Evolutionary conservation across 768 basidiomycete genomes (phyloP), one percentile per base, ranked within the genome.

Genomic region (Leccinum uliginosum): DNA sequence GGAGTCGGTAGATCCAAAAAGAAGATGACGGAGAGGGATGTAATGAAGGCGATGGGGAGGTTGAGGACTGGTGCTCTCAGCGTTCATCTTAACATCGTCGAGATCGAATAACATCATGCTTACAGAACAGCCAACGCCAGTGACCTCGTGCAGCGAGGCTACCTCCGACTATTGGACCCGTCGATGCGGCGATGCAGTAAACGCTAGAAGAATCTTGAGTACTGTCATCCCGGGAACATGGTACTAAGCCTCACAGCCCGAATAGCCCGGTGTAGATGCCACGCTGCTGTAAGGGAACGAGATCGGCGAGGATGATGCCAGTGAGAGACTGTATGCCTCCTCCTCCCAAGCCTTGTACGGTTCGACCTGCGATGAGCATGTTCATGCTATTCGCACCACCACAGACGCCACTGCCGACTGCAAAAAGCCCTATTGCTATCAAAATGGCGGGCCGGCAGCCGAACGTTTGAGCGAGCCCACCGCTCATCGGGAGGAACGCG

Each of bases 71-170:
- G 30, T 40, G 15, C 12, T 21, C 40, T 53, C 17, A 64, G 32
- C 12, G 49, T 51, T 7, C 8, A 4, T 11, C 4, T 32, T 24
- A 26, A 38, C 11, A 11, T 9, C 7, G 7, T 3, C 35, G 40
- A 26, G 47, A 32, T 48, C 9, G 17, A n/a, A 38, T 4, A 23
- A 12, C 5, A 43, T 17, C 10, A 43, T 1, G 53, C 65, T 32
- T 29, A 78, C 77, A 78, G 64, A 78, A 78, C 38, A 78, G 62
- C 75, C 77, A 78, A 50, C 76, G 61, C 76, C 77, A 78, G 26
- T 64, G 57, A 2, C 71, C 73, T 6, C 50, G 57, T 14, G 67
- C 60, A 15, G 73, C 70, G 11, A 77, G 63, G 45, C 68, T 68
- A 0, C 76, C 76, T 7, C 71, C 74, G 6, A 77, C 59, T 1